A percentile compares a stretch with the other conserved stretches of the same genome.
Evolutionary conservation across 495 filamentous ascomycete genomes (phyloP).

Genomic region (Umbilicaria muhlenbergii): DNA sequence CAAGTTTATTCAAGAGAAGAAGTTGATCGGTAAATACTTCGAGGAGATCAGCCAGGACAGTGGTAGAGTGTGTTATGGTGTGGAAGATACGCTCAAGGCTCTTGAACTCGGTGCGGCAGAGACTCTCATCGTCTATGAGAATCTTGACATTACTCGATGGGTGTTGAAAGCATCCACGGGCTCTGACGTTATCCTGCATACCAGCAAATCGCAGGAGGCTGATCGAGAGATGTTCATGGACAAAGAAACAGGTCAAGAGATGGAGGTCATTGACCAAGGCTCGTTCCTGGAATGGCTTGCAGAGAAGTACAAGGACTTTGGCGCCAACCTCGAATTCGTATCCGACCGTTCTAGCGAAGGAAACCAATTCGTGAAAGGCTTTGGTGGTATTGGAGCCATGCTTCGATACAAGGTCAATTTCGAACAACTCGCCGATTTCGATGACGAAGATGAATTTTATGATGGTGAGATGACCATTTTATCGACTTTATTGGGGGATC

Average conservation of each 20-base stretch:
- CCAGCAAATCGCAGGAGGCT: slow-evolving; percentile 69
- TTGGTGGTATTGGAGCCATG: slow-evolving; percentile 93
- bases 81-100: slow-evolving; percentile 96
- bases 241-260: slow-evolving; percentile 87
- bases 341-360: slow-evolving; percentile 93
- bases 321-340: slow-evolving; percentile 92
- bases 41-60: slow-evolving; percentile 96
- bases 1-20: slow-evolving; percentile 99
- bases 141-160: slow-evolving; percentile 87
- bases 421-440: slow-evolving; percentile 87
- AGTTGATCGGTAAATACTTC: slow-evolving; percentile 95
- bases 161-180: slow-evolving; percentile 63
- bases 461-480: slow-evolving; percentile 45
- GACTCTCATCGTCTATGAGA: slow-evolving; percentile 93
- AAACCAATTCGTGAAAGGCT: slow-evolving; percentile 99
- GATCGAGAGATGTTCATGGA: slow-evolving; percentile 81
- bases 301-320: slow-evolving; percentile 94
- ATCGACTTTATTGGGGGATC: slow-evolving; percentile 1
- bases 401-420: slow-evolving; percentile 99
- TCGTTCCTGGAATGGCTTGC: slow-evolving; percentile 98
- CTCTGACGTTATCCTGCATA: slow-evolving; percentile 60
- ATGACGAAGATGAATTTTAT: slow-evolving; percentile 98
- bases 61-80: slow-evolving; percentile 90
- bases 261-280: slow-evolving; percentile 74
- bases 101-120: slow-evolving; percentile 90